Evolutionary conservation across 768 basidiomycete genomes (phyloP).

Genomic region (Pholiota microspora): DNA sequence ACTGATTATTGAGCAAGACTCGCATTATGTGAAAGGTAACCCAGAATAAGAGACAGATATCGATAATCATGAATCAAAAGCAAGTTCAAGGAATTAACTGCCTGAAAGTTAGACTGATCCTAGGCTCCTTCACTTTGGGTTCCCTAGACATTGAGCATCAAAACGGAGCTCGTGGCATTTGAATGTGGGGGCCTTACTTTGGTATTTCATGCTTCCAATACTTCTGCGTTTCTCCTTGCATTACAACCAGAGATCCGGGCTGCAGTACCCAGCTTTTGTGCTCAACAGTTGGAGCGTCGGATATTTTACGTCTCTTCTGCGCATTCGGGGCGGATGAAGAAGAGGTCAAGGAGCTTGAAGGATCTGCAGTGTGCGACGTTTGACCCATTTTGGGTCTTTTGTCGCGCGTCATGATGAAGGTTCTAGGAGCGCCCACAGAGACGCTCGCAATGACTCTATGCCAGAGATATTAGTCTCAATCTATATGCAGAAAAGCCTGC

Average conservation of each 20-base stretch:
- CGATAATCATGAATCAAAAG: too few relatives aligned
- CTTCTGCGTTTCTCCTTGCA: constrained; percentile 31
- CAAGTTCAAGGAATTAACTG: constrained; percentile 17
- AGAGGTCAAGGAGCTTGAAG: background rate
- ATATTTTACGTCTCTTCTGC: constrained; percentile 2
- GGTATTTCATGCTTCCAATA: constrained; percentile 33
- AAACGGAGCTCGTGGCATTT: too few relatives aligned
- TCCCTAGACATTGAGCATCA: too few relatives aligned
- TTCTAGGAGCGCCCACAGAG: constrained; percentile 27
- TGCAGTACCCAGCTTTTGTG: constrained; percentile 24
- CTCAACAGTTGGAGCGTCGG: background rate
- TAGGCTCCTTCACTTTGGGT: constrained; percentile 24
- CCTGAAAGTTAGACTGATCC: constrained; percentile 31
- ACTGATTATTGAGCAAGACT: too few relatives aligned
- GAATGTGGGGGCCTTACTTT: too few relatives aligned
- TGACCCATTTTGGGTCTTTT: background rate
- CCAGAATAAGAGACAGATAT: too few relatives aligned
- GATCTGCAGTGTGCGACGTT: background rate
- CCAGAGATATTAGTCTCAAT: background rate
- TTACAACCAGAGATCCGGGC: constrained; percentile 27
- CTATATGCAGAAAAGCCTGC: background rate
- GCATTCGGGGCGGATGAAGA: background rate
- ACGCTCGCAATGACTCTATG: constrained; percentile 29
- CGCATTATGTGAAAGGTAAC: too few relatives aligned
- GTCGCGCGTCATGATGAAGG: constrained; percentile 28